Evolutionary conservation across 78 protist genomes (phyloP).

Genomic region (Dictyostelium purpureum): DNA sequence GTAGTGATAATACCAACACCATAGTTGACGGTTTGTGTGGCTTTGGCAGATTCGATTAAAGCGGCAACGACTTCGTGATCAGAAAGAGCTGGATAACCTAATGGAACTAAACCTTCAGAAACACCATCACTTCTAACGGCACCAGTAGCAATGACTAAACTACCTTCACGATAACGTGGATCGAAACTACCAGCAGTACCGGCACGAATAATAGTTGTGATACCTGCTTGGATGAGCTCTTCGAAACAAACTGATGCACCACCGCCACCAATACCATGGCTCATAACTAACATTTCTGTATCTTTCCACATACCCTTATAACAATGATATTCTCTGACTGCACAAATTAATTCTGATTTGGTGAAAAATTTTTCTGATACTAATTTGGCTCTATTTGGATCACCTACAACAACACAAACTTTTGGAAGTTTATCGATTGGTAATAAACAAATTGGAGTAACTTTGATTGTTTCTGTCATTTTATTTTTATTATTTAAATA

Average conservation of each 20-base stretch:
- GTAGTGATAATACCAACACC: constrained; percentile 77
- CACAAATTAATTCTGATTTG: neutral
- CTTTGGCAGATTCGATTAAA: constrained; percentile 59
- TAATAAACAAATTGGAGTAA: constrained; percentile 69
- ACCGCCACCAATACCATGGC: constrained; percentile 84
- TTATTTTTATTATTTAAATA: neutral
- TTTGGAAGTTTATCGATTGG: constrained; percentile 68
- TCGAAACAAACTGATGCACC: constrained; percentile 82
- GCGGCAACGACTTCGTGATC: constrained; percentile 68
- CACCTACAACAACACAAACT: constrained; percentile 79
- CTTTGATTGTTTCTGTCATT: constrained; percentile 17
- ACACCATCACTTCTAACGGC: constrained; percentile 80
- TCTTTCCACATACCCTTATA: constrained; percentile 66
- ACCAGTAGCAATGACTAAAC: constrained; percentile 74
- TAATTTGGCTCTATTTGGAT: constrained; percentile 76
- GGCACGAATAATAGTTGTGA: constrained; percentile 74
- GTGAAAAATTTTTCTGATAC: constrained; percentile 52
- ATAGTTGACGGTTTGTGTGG: neutral
- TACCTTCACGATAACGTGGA: constrained; percentile 73
- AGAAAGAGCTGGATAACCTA: constrained; percentile 66
- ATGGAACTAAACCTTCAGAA: constrained; percentile 75
- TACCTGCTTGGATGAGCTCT: constrained; percentile 78
- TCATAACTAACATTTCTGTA: constrained; percentile 60
- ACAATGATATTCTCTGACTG: constrained; percentile 69
- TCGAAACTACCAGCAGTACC: constrained; percentile 81